Conservation (phyloP, 495 filamentous ascomycete species). For the Penicillium paxilli region DNA sequence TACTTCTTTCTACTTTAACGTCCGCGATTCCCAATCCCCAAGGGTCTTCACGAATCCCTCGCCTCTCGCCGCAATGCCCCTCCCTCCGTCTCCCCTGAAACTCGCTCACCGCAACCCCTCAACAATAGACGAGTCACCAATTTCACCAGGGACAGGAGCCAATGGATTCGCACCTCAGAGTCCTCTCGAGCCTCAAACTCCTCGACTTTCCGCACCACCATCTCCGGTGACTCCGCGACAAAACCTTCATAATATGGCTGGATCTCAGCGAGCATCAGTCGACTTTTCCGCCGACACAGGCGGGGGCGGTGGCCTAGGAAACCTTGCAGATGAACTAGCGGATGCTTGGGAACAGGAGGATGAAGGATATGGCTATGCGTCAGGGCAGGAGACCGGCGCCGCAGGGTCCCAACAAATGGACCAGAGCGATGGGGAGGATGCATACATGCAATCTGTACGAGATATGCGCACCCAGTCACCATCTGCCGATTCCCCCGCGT, state of each 20-base stretch:
- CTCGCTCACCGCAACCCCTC: conserved; percentile 66
- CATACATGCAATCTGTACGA: conserved; percentile 26
- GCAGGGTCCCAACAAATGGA: conserved; percentile 34
- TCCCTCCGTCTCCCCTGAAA: conserved; percentile 61
- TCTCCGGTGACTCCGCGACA: conserved; percentile 61
- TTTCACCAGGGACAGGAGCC: conserved; percentile 39
- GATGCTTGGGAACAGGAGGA: conserved; percentile 64
- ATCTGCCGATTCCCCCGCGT: conserved; percentile 26
- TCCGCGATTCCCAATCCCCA: no score
- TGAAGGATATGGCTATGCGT: conserved; percentile 44
- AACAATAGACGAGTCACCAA: conserved; percentile 53
- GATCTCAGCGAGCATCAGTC: conserved; percentile 44
- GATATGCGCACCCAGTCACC: conserved; percentile 31
- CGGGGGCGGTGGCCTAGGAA: conserved; percentile 68
- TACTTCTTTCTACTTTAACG: not conserved
- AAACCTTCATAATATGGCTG: conserved; percentile 51
- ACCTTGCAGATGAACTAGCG: conserved; percentile 74
- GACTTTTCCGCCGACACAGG: conserved; percentile 43
- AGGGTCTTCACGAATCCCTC: not conserved
- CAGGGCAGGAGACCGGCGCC: conserved; percentile 38
- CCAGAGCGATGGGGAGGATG: conserved; percentile 36
- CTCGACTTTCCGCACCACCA: conserved; percentile 57
- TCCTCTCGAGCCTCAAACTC: conserved; percentile 39
- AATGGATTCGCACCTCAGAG: conserved; percentile 40
- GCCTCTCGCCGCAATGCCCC: conserved; percentile 15